Evolutionary conservation across 257 asterid genomes (phyloP), one percentile per base, ranked within the genome.

Genomic region (Solanum ossicruentum): DNA sequence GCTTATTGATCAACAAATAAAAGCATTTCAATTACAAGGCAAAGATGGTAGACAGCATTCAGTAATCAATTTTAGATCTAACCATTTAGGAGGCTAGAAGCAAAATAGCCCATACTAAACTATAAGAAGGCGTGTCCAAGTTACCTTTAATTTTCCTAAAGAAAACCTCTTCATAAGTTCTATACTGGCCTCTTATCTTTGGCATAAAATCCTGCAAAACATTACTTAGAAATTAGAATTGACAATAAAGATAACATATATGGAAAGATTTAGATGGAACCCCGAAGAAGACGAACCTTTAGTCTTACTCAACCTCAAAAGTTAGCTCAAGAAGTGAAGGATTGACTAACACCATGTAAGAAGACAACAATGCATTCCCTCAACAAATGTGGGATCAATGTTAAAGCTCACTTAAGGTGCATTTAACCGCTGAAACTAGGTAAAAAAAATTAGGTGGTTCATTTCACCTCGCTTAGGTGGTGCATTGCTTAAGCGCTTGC

Each of bases 111-210:
- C 45, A 77, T 52, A 49, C n/a, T 51, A 77, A 20, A 80, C 21
- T 60, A 69, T 65, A 66, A 15, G 54, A 10, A 73, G 57, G 73
- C 39, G 16, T 52, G 54, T 21, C 13, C 85, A 39, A 60, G 23
- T 66, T 82, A 95, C 98, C 97, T 95, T 93, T 93, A 84, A 90
- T 84, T 90, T 88, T 90, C 86, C 87, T 58, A 87, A 96, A 86
- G 86, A 95, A 95, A 75, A 93, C 94, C 17, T 89, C 97, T 89
- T 95, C 99, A 41, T 92, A 93, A 77, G 92, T 82, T 88, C 88
- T 86, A 88, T 91, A 94, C 66, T 90, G 90, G 87, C 90, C 77
- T 85, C 89, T 88, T 58, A 96, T 86, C 87, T 92, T 94, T 11
- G 97, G 99, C 81, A 92, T 41, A 57, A 92, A 87, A 82, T 92